phyloP scores from a whole-genome alignment of 2,329 filamentous ascomycete species.

The Diplodia sapinea region DNA sequence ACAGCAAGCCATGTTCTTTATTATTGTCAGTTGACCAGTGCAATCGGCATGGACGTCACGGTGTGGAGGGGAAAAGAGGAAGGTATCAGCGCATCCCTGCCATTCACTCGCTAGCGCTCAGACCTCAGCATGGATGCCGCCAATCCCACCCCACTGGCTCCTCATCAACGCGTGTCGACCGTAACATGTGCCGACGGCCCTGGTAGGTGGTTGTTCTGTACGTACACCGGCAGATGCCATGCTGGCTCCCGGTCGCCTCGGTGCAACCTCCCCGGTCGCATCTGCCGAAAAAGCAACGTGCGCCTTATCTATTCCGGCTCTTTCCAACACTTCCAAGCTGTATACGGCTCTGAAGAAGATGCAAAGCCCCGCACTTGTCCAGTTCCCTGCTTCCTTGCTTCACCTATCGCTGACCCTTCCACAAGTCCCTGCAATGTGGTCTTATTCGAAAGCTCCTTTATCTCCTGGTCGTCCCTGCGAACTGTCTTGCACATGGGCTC shows the following conservation, averaged over 20 bases:
- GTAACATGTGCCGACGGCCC: slow-evolving; percentile 8
- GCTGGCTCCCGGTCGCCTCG: background rate
- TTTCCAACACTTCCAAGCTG: background rate
- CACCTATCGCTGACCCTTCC: background rate
- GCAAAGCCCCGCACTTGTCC: background rate
- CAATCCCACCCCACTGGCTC: slow-evolving; percentile 2
- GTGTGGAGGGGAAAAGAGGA: background rate
- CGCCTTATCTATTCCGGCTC: background rate
- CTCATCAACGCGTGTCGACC: slow-evolving; percentile 2
- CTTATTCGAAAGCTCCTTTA: background rate
- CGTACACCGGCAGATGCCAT: background rate
- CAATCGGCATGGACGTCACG: background rate
- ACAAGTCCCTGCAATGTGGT: background rate
- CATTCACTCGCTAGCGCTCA: slow-evolving; percentile 3
- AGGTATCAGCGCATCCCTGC: slow-evolving; percentile 26
- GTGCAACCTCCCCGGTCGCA: slow-evolving; percentile 6
- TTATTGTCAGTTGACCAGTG: background rate
- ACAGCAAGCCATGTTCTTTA: slow-evolving; percentile 7
- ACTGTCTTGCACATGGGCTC: slow-evolving; percentile 25
- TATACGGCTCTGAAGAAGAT: slow-evolving; percentile 7
- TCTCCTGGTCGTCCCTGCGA: background rate
- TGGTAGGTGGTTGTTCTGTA: background rate
- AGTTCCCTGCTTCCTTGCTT: background rate
- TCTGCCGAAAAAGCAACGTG: background rate
- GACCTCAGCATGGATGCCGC: background rate